phyloP scores from a whole-genome alignment of 177 flowering plant species.

The Vitis hybrid region DNA sequence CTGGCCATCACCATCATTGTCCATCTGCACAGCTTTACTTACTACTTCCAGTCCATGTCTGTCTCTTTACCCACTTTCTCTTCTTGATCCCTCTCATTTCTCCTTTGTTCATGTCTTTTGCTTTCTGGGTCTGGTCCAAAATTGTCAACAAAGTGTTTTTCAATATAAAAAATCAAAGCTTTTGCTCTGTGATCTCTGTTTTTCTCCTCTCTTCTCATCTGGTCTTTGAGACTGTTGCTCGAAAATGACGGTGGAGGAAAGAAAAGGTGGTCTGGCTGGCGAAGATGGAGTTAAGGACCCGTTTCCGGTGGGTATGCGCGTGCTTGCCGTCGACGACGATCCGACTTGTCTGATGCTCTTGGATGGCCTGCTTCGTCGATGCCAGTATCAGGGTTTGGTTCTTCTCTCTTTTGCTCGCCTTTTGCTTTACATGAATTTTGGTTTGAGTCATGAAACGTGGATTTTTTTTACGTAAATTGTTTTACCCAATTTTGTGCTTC shows the following conservation, averaged over 20 bases:
- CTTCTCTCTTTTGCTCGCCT: neutral
- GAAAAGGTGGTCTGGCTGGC: constrained; percentile 11
- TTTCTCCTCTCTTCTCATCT: constrained; percentile 11
- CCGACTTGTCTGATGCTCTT: constrained; percentile 48
- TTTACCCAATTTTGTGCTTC: neutral
- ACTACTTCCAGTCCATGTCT: constrained; percentile 10
- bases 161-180: constrained; percentile 5
- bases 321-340: constrained; percentile 70
- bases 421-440: constrained; percentile 2
- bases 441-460: neutral
- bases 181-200: constrained; percentile 20
- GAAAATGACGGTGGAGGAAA: constrained; percentile 43
- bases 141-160: neutral
- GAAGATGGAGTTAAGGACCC: constrained; percentile 22
- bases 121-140: constrained; percentile 21
- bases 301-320: constrained; percentile 63
- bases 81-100: neutral
- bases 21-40: constrained; percentile 26
- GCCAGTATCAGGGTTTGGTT: constrained; percentile 58
- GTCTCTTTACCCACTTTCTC: neutral
- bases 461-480: neutral
- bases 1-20: constrained; percentile 39
- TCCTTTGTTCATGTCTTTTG: constrained; percentile 8
- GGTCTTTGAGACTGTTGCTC: constrained; percentile 11
- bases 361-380: constrained; percentile 44